phyloP scores from a whole-genome alignment of 495 filamentous ascomycete species.

The Friedmanniomyces simplex region DNA sequence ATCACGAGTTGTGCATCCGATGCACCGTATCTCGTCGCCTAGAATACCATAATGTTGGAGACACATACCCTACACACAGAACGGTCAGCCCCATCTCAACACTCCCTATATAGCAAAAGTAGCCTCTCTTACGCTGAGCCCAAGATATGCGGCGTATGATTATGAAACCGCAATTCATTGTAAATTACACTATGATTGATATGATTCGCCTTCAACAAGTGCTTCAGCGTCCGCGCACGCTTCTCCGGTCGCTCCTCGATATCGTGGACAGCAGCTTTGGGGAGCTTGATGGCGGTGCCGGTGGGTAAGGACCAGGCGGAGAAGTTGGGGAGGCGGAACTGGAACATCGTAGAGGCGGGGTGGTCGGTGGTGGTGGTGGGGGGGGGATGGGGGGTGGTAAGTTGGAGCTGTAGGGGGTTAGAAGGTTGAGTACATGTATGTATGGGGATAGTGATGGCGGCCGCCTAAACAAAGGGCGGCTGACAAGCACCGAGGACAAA shows the following conservation, averaged over 20 bases:
- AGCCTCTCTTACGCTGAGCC: conserved; percentile 46
- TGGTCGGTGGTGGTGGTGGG: background rate
- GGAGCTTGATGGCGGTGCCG: conserved; percentile 47
- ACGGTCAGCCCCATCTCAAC: background rate
- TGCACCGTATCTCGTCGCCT: too few relatives aligned
- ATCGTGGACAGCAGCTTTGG: conserved; percentile 60
- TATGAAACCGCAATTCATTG: conserved; percentile 68
- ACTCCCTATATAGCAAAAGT: background rate
- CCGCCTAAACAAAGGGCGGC: background rate
- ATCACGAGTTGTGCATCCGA: too few relatives aligned
- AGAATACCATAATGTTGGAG: too few relatives aligned
- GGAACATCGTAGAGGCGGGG: too few relatives aligned
- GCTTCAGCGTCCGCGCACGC: conserved; percentile 71
- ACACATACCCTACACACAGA: background rate
- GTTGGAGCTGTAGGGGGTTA: too few relatives aligned
- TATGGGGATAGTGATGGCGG: too few relatives aligned
- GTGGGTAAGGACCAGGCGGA: conserved; percentile 3
- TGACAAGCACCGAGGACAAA: background rate
- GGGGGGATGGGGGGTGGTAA: background rate
- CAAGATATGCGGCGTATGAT: conserved; percentile 74
- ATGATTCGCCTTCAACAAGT: conserved; percentile 84
- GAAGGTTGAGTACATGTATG: too few relatives aligned
- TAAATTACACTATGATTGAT: conserved; percentile 77
- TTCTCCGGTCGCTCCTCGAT: conserved; percentile 72
- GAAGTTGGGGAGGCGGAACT: conserved; percentile 11